Conservation (phyloP, 441 rosid species). For the Kokia cookei region DNA sequence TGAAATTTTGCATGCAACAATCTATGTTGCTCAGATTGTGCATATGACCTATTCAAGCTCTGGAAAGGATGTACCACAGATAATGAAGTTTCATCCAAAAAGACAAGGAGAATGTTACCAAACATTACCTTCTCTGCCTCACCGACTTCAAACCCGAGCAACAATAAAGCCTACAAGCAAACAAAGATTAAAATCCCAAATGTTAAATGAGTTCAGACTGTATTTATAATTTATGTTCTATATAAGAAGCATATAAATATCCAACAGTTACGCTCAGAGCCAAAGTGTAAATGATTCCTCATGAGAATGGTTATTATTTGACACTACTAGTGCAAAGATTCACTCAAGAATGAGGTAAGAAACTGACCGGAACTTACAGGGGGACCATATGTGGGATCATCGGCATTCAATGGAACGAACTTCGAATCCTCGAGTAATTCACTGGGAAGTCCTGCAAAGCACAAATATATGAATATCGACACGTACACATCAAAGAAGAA, state of each 20-base stretch:
- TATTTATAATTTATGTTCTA: neutral
- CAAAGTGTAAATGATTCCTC: neutral
- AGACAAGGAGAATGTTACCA: neutral
- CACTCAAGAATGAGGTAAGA: constrained; percentile 1
- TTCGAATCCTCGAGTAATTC: constrained; percentile 58
- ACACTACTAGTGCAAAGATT: neutral
- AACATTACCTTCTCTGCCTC: constrained; percentile 51
- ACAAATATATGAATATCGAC: neutral
- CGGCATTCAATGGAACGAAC: constrained; percentile 66
- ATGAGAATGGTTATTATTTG: neutral
- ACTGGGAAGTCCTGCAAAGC: constrained; percentile 38
- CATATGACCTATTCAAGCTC: neutral
- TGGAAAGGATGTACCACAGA: neutral
- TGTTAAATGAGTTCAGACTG: neutral
- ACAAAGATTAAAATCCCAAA: neutral
- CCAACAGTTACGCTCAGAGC: neutral
- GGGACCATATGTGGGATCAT: constrained; percentile 66
- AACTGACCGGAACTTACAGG: constrained; percentile 72
- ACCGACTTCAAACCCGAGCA: constrained; percentile 58
- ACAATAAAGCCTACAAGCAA: constrained; percentile 53
- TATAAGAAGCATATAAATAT: neutral
- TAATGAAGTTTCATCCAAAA: neutral
- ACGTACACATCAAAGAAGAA: neutral
- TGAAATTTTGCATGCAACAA: neutral
- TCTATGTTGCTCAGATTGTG: neutral